These are phyloP conservation scores for Talaromyces pinophilus DNA, from an alignment of 2,329 filamentous ascomycete species.

Conservation along the genomic window DNA sequence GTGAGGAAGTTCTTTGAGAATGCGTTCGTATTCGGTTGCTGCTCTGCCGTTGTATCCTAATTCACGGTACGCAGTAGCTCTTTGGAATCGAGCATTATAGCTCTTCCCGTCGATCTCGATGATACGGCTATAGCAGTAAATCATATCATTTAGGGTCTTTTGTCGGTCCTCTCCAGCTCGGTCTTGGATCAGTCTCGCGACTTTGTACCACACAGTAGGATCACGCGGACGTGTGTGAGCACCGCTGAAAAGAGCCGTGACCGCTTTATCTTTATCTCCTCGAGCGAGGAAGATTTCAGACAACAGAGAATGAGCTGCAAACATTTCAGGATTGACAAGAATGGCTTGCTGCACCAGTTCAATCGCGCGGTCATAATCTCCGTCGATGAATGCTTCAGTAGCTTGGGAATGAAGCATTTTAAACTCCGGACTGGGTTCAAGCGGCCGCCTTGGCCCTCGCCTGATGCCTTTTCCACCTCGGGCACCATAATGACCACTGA, in stretches of 20 bases:
- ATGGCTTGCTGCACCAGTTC: slow-evolving; percentile 52
- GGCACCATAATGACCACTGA: slow-evolving; percentile 41
- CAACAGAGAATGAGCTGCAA: slow-evolving; percentile 60
- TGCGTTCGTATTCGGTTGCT: slow-evolving; percentile 54
- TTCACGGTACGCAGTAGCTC: slow-evolving; percentile 58
- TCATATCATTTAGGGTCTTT: slow-evolving; percentile 49
- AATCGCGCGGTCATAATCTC: slow-evolving; percentile 48
- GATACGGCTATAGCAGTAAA: slow-evolving; percentile 57
- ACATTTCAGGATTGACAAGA: slow-evolving; percentile 62
- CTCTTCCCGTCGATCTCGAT: slow-evolving; percentile 55
- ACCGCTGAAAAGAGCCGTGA: slow-evolving; percentile 59
- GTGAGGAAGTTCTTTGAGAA: slow-evolving; percentile 56
- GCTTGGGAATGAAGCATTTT: slow-evolving; percentile 50
- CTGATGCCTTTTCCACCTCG: slow-evolving; percentile 49
- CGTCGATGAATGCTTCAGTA: slow-evolving; percentile 52
- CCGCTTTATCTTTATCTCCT: slow-evolving; percentile 58
- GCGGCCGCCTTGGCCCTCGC: slow-evolving; percentile 48
- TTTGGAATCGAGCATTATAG: slow-evolving; percentile 56
- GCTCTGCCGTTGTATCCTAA: slow-evolving; percentile 50
- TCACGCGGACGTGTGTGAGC: slow-evolving; percentile 59
- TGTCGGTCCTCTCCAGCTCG: slow-evolving; percentile 49
- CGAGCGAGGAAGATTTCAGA: slow-evolving; percentile 60
- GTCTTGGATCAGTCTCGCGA: slow-evolving; percentile 57
- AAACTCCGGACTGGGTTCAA: slow-evolving; percentile 53
- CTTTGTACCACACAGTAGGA: slow-evolving; percentile 58